Evolutionary conservation across 768 basidiomycete genomes (phyloP), one percentile per base, ranked within the genome.

Genomic region (Trametes coccinea): DNA sequence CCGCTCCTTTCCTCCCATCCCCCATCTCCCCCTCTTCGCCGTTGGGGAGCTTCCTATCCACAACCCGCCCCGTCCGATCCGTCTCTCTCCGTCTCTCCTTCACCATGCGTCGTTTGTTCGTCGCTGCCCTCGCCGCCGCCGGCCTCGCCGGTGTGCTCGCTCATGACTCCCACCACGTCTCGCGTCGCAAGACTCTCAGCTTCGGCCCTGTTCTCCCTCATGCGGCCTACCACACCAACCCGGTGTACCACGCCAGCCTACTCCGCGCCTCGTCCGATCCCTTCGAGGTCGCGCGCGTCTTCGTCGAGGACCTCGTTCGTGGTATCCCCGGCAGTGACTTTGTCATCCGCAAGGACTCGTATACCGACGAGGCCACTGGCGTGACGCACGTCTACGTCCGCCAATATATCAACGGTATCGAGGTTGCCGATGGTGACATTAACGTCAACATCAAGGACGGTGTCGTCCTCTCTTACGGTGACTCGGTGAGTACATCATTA

Each of bases 401-500:
- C 66, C 95, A 99, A 77, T 64, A 90, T 60, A 76, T 95, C 69
- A 87, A 90, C 59, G 94, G 93, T 13, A 77, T 96, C 47, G 92
- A 96, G 70, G 93, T 99, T 14, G 82, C 83, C 10, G 93, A 97
- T 69, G 92, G 91, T 31, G 90, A 97, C 74, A 84, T 97, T 78
- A 98, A 98, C 73, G 76, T 99, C 71, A 97, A 98, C 78, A 79
- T 98, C 74, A 88, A 88, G 75, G 83, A 90, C 56, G 94, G 93
- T 46, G 76, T 82, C 67, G 83, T 98, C 17, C 70, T 98, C 49
- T 95, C 93, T 0, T 93, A 88, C 68, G 95, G 95, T 47, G 90
- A 89, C 71, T 95, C 93, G 65, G 92, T 93, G 67, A 62, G 88
- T 80, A 27, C 7, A 8, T 11, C 34, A 6, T 37, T 11, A 5